Conservation (phyloP, 2,329 filamentous ascomycete genomes). For the Metarhizium brunneum region DNA sequence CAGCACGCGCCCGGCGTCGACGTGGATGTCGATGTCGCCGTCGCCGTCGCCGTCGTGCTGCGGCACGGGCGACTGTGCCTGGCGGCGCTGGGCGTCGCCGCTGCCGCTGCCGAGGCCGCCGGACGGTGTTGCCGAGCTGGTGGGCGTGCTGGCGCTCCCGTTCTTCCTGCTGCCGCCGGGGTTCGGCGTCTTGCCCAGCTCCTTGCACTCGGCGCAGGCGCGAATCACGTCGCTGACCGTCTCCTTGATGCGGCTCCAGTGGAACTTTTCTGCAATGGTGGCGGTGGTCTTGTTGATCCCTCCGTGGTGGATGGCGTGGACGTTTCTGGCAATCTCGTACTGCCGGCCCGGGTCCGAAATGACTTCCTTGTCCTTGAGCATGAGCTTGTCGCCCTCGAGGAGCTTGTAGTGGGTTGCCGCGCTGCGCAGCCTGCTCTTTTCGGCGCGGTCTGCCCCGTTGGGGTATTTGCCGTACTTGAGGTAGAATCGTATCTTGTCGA, state of each 20-base stretch:
- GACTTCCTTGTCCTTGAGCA: constrained; percentile 97
- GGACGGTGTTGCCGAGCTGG: not conserved
- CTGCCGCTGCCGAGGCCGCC: not conserved
- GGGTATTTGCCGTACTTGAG: constrained; percentile 92
- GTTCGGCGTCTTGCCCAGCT: constrained; percentile 51
- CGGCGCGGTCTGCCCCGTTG: constrained; percentile 82
- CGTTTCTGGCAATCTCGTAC: constrained; percentile 74
- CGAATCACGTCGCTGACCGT: constrained; percentile 92
- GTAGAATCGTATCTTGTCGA: constrained; percentile 98
- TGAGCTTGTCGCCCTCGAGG: constrained; percentile 66
- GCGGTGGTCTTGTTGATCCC: constrained; percentile 99
- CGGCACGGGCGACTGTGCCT: not conserved
- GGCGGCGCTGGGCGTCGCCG: not conserved
- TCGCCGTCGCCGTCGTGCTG: not conserved
- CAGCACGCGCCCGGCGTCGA: constrained; percentile 15
- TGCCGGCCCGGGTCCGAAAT: constrained; percentile 83
- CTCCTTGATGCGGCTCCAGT: constrained; percentile 98
- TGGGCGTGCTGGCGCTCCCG: not conserved
- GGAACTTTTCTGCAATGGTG: constrained; percentile 84
- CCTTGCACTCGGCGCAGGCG: constrained; percentile 84
- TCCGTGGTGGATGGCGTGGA: constrained; percentile 70
- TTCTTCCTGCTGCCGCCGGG: constrained; percentile 17
- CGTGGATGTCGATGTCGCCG: not conserved
- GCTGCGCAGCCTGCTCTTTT: constrained; percentile 89
- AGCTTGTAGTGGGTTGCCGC: constrained; percentile 95